These are phyloP conservation scores for Colletotrichum neosansevieriae DNA, from an alignment of 2,329 filamentous ascomycete genomes.

Conservation along the genomic window DNA sequence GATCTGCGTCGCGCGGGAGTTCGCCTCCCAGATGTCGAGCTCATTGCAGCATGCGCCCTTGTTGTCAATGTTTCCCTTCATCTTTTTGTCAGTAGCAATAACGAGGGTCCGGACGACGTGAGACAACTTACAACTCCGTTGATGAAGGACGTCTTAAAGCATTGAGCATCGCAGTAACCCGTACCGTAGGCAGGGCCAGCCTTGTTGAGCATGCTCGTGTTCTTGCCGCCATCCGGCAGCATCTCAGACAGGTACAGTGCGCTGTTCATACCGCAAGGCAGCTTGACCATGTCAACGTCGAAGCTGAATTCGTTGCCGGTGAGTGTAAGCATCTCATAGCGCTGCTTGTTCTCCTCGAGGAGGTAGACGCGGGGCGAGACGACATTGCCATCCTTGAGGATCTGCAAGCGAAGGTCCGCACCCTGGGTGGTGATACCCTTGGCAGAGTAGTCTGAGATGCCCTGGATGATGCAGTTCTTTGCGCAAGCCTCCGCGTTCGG, in stretches of 20 bases:
- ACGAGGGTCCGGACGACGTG: constrained; percentile 46
- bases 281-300: constrained; percentile 72
- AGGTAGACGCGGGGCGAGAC: constrained; percentile 65
- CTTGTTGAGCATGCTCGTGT: constrained; percentile 61
- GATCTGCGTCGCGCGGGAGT: constrained; percentile 67
- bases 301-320: constrained; percentile 73
- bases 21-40: constrained; percentile 77
- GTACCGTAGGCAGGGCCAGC: constrained; percentile 71
- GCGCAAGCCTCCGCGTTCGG: constrained; percentile 60
- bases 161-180: constrained; percentile 71
- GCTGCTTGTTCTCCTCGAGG: constrained; percentile 61
- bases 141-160: constrained; percentile 60
- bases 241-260: constrained; percentile 74
- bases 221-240: constrained; percentile 69
- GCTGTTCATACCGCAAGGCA: constrained; percentile 75
- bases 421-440: constrained; percentile 47
- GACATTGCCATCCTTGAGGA: constrained; percentile 44
- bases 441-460: constrained; percentile 57
- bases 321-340: constrained; percentile 70
- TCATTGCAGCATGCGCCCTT: constrained; percentile 75
- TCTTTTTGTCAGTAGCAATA: constrained; percentile 36
- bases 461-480: constrained; percentile 64
- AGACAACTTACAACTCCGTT: constrained; percentile 55
- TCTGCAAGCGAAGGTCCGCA: constrained; percentile 45
- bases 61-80: constrained; percentile 65